Evolutionary conservation across 768 basidiomycete genomes (phyloP).

Genomic region (Tricholomella constricta): DNA sequence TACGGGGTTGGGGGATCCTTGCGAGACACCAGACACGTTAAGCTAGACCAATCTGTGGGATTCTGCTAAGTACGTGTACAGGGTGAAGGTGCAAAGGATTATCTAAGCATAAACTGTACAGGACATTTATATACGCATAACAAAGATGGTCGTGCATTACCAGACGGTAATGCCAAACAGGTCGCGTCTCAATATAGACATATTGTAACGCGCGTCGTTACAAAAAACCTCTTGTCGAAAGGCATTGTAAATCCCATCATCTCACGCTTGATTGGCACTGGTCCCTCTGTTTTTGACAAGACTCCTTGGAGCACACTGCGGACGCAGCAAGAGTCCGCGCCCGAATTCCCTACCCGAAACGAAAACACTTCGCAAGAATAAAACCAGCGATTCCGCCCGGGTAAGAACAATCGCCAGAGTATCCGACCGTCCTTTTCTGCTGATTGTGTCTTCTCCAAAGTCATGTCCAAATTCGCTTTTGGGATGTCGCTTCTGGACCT

Average conservation of each 20-base stretch:
- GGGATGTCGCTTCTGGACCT: constrained; percentile 8
- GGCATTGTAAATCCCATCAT: too few relatives aligned
- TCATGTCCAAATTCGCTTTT: constrained; percentile 20
- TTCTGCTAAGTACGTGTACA: too few relatives aligned
- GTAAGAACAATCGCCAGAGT: constrained; percentile 3
- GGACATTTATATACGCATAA: too few relatives aligned
- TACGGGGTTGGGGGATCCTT: too few relatives aligned
- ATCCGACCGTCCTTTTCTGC: background rate
- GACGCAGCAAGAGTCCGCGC: constrained; percentile 1
- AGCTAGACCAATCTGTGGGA: too few relatives aligned
- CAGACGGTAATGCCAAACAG: too few relatives aligned
- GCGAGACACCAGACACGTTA: too few relatives aligned
- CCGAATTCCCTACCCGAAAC: background rate
- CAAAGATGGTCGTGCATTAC: too few relatives aligned
- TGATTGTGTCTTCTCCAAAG: constrained; percentile 2
- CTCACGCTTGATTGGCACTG: constrained; percentile 2
- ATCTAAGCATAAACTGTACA: too few relatives aligned
- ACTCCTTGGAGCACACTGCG: constrained; percentile 10
- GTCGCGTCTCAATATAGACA: too few relatives aligned
- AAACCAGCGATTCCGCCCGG: constrained; percentile 14
- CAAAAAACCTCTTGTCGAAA: too few relatives aligned
- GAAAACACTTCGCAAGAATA: background rate
- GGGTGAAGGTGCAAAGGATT: too few relatives aligned
- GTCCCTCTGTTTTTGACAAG: constrained; percentile 11
- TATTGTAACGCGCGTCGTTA: background rate